A percentile compares a stretch with the other conserved stretches of the same genome.
These are phyloP conservation scores for Daldinia eschscholtzii DNA, from an alignment of 2,329 filamentous ascomycete genomes.

Conservation along the genomic window DNA sequence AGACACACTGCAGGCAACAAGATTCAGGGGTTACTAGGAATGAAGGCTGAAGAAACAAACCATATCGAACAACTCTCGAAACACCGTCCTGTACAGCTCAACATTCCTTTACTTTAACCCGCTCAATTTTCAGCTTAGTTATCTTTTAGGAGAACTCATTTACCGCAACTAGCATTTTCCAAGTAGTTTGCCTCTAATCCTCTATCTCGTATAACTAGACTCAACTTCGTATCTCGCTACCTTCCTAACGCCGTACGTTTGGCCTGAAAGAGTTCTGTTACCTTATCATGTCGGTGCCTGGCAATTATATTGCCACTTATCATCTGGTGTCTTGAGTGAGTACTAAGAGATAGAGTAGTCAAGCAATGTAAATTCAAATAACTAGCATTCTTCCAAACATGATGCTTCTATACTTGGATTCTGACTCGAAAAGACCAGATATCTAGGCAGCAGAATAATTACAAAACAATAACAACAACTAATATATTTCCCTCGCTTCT, in stretches of 20 bases:
- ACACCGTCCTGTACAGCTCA: no score
- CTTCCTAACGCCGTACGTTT: neutral
- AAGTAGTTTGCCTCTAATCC: no score
- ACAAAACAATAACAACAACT: neutral
- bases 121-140: no score
- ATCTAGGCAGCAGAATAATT: constrained; percentile 10
- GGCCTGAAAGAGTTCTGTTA: no score
- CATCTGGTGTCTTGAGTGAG: neutral
- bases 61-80: neutral
- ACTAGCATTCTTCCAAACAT: neutral
- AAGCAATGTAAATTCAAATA: neutral
- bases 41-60: neutral
- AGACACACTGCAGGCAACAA: neutral
- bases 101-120: no score
- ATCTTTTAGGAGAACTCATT: no score
- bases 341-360: neutral
- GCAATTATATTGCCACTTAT: neutral
- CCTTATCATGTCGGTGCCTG: neutral
- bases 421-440: neutral
- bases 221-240: no score
- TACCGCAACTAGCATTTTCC: no score
- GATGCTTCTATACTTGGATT: neutral
- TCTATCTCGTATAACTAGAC: no score
- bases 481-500: neutral
- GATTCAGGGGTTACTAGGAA: neutral